A percentile compares a stretch with the other conserved stretches of the same genome.
Evolutionary conservation across 2,329 filamentous ascomycete genomes (phyloP).

Genomic region (Aspergillus flavus): DNA sequence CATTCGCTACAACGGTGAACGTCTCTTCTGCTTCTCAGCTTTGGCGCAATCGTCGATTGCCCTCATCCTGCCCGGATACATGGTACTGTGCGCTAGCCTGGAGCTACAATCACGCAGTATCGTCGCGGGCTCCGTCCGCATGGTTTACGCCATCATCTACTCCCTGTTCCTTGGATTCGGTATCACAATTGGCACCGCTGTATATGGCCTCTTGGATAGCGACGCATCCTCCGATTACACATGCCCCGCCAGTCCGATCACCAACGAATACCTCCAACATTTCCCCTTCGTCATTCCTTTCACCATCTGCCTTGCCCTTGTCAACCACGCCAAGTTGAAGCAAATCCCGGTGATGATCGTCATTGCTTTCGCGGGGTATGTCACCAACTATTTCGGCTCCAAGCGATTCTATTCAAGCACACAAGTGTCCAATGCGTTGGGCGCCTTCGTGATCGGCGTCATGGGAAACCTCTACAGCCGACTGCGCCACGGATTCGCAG

Average conservation of each 20-base stretch:
- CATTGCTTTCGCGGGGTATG: constrained; percentile 74
- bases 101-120: constrained; percentile 72
- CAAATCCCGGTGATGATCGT: constrained; percentile 77
- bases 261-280: constrained; percentile 53
- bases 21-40: constrained; percentile 71
- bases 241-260: constrained; percentile 54
- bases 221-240: constrained; percentile 55
- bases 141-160: constrained; percentile 76
- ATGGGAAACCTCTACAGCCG: constrained; percentile 80
- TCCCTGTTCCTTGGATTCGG: constrained; percentile 73
- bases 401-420: constrained; percentile 69
- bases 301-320: constrained; percentile 73
- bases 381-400: constrained; percentile 76
- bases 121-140: constrained; percentile 72
- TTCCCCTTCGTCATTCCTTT: constrained; percentile 78
- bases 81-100: constrained; percentile 63
- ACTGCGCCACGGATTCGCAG: constrained; percentile 74
- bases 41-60: constrained; percentile 74
- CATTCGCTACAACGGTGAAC: constrained; percentile 53
- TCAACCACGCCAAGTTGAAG: constrained; percentile 82
- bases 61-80: constrained; percentile 71
- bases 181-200: constrained; percentile 67
- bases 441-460: constrained; percentile 77
- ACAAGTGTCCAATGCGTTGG: constrained; percentile 77
- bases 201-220: constrained; percentile 64